Conservation (phyloP, 805 yeast species). For the Ogataea salicorniae region DNA sequence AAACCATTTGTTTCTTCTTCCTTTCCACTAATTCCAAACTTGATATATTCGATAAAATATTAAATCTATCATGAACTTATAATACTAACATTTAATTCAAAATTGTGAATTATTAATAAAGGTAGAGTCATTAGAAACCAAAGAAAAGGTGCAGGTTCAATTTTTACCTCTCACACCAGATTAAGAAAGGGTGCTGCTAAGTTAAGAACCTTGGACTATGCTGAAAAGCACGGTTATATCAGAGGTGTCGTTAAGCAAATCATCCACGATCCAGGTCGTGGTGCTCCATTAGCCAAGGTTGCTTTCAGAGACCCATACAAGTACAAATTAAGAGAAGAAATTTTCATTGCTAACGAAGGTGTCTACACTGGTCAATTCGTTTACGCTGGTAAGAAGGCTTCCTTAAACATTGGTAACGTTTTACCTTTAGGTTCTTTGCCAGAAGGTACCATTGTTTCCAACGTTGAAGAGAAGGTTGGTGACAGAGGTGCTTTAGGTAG, state of each 20-base stretch:
- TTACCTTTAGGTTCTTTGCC: constrained; percentile 96
- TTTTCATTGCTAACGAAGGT: constrained; percentile 99
- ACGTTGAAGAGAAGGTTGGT: constrained; percentile 98
- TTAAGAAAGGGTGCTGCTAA: constrained; percentile 99
- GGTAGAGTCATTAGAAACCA: constrained; percentile 99
- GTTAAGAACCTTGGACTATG: constrained; percentile 97
- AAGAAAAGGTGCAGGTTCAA: constrained; percentile 99
- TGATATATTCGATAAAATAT: no score
- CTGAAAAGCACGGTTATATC: constrained; percentile 99
- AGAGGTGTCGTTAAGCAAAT: constrained; percentile 99
- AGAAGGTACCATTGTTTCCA: constrained; percentile 98
- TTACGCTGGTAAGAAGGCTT: constrained; percentile 98
- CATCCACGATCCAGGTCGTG: constrained; percentile 99
- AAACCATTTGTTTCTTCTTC: no score
- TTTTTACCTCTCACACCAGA: constrained; percentile 99
- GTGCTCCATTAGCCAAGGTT: constrained; percentile 99
- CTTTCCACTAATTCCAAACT: no score
- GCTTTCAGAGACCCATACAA: constrained; percentile 99
- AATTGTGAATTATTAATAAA: constrained; percentile 18
- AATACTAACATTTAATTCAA: not conserved
- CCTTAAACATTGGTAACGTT: constrained; percentile 94
- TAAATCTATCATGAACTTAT: not conserved
- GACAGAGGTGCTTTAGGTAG: constrained; percentile 99
- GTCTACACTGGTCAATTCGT: constrained; percentile 99
- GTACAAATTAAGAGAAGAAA: constrained; percentile 96